These are phyloP conservation scores for Cynara cardunculus DNA, from an alignment of 129 eudicot species.

Conservation along the genomic window DNA sequence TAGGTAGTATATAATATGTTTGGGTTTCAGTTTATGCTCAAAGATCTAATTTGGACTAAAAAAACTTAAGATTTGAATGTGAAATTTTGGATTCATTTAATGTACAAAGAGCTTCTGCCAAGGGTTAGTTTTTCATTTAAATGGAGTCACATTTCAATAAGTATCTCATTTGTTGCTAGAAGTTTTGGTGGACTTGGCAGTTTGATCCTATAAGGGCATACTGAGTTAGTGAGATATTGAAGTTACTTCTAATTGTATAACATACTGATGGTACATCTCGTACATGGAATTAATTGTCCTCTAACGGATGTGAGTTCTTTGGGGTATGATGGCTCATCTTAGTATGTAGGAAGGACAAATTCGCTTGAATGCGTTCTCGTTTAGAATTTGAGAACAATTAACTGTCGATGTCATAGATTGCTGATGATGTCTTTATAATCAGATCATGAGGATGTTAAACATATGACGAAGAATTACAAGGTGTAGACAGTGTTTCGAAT, in stretches of 20 bases:
- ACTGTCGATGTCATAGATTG: background rate
- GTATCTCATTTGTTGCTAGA: constrained; percentile 14
- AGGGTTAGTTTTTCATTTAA: background rate
- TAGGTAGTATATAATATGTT: background rate
- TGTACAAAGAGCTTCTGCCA: background rate
- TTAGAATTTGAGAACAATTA: background rate
- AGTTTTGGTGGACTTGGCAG: constrained; percentile 8
- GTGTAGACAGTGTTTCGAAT: background rate
- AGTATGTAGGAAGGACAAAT: constrained; percentile 2
- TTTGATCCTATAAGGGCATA: background rate
- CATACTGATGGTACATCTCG: background rate
- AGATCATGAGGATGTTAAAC: background rate
- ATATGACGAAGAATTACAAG: background rate
- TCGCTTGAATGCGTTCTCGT: background rate
- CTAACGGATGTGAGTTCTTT: background rate
- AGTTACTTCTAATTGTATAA: background rate
- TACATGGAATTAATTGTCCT: background rate
- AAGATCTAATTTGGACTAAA: background rate
- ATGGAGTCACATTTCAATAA: background rate
- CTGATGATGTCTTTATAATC: background rate
- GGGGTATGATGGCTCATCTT: constrained; percentile 1
- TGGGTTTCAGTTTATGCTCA: background rate
- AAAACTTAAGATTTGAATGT: background rate
- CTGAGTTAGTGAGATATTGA: background rate
- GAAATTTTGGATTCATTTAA: background rate